Base-by-base conservation (phyloP, 768 basidiomycete species). In the Trametes cingulata region DNA sequence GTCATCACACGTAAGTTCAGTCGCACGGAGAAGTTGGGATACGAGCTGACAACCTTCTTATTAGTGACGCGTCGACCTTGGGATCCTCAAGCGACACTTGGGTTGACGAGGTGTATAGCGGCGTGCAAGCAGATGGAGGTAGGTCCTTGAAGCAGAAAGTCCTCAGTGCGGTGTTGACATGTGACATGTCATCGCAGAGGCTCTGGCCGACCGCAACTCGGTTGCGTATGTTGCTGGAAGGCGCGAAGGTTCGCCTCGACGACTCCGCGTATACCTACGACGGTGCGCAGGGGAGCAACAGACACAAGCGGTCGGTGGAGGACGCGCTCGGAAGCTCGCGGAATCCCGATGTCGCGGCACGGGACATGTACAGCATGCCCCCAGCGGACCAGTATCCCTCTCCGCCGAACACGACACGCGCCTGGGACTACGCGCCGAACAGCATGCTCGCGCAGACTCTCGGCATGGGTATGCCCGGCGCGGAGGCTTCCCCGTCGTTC, bases 121-220 rank as follows among this genome's bases (percentile, higher is more conserved):
- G 85, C 83, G 27, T 74, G 90, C 45, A 84, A 83, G 68, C 84
- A 82, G 49, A 85, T 92, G 83, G 83, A 83, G 75, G 89, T 88
- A 61, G 48, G 81, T 53, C 10, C 42, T 22, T 20, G 33, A 20
- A 9, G 6, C 5, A 13, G 25, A 14, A 9, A 13, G 3, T 27
- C 14, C 25, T 24, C 0, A 36, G 4, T 6, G 2, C 20, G 39
- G 39, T 43, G 14, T 15, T 37, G 6, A n/a, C n/a, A 39, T 29
- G 17, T 24, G 2, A 4, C 4, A 27, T 40, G 36, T n/a, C n/a
- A n/a, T n/a, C n/a, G 36, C 47, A 89, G 88, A 73, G 77, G 54
- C 80, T 85, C 27, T 91, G 89, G 89, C 87, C 89, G 2, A 87
- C 83, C 66, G 87, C 88, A 20, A 75, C 78, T 17, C 82, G 87